Evolutionary conservation across 2,329 filamentous ascomycete genomes (phyloP).

Genomic region (Lachnellula occidentalis): DNA sequence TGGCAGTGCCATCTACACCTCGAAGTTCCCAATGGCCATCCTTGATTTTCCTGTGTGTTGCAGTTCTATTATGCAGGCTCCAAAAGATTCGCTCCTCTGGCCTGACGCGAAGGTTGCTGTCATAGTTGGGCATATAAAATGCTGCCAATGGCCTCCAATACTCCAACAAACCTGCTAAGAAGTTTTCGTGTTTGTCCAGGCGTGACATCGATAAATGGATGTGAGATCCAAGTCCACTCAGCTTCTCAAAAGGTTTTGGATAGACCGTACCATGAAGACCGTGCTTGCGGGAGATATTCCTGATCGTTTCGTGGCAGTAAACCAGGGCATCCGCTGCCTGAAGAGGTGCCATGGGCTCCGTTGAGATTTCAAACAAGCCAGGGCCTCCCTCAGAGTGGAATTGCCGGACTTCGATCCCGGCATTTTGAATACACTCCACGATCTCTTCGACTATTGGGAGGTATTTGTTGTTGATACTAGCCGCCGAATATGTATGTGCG

Average conservation of each 20-base stretch:
- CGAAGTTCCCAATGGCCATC: slow-evolving; percentile 71
- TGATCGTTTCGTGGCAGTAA: slow-evolving; percentile 63
- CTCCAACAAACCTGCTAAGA: slow-evolving; percentile 65
- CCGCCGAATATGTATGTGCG: slow-evolving; percentile 45
- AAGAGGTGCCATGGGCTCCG: slow-evolving; percentile 56
- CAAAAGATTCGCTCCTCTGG: slow-evolving; percentile 71
- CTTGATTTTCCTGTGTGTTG: slow-evolving; percentile 62
- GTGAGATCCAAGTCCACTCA: slow-evolving; percentile 61
- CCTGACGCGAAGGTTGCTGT: slow-evolving; percentile 61
- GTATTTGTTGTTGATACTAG: slow-evolving; percentile 58
- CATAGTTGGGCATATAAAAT: slow-evolving; percentile 59
- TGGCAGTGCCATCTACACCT: slow-evolving; percentile 52
- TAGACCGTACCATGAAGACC: slow-evolving; percentile 65
- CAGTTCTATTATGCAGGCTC: slow-evolving; percentile 75
- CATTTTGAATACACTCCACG: slow-evolving; percentile 49
- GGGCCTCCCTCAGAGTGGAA: slow-evolving; percentile 68
- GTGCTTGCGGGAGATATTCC: slow-evolving; percentile 54
- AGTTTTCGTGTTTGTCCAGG: slow-evolving; percentile 49
- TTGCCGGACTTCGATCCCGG: slow-evolving; percentile 57
- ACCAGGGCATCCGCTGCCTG: slow-evolving; percentile 66
- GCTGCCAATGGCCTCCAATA: slow-evolving; percentile 61
- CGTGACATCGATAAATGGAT: slow-evolving; percentile 60
- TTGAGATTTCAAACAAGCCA: slow-evolving; percentile 71
- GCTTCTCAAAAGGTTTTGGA: slow-evolving; percentile 57
- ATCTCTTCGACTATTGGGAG: slow-evolving; percentile 61